Conservation (phyloP, 1,284 basidiomycete species). For the Amylostereum areolatum region DNA sequence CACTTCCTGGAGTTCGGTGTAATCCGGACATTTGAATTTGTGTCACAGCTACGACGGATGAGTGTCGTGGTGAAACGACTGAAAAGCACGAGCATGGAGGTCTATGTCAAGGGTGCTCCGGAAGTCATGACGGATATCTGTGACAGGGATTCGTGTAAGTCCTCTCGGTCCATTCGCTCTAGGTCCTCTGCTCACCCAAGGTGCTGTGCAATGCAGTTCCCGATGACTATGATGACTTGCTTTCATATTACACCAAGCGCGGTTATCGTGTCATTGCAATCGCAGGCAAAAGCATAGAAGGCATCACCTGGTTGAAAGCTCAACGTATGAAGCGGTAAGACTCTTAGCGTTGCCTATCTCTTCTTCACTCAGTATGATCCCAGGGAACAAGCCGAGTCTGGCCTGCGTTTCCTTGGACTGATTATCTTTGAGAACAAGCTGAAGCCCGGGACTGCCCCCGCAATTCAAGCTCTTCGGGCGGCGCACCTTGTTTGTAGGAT, state of each 20-base stretch:
- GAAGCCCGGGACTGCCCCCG: conserved; percentile 89
- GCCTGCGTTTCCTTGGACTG: conserved; percentile 88
- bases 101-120: conserved; percentile 98
- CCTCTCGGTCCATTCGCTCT: conserved; percentile 1
- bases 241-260: conserved; percentile 96
- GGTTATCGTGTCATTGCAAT: conserved; percentile 98
- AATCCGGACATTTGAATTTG: conserved; percentile 95
- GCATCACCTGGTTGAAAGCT: conserved; percentile 95
- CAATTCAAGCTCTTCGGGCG: conserved; percentile 82
- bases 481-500: conserved; percentile 95
- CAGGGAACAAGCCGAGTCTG: conserved; percentile 92
- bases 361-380: conserved; percentile 2
- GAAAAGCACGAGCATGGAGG: conserved; percentile 92
- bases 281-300: conserved; percentile 93
- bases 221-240: conserved; percentile 92
- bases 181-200: neutral
- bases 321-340: conserved; percentile 89
- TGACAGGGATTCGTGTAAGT: conserved; percentile 79
- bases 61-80: conserved; percentile 96
- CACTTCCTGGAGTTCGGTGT: conserved; percentile 97
- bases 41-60: conserved; percentile 91
- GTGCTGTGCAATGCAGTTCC: conserved; percentile 57
- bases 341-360: neutral
- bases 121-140: conserved; percentile 98
- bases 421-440: conserved; percentile 99